Conservation (phyloP, 768 basidiomycete genomes). For the Suillus subaureus region DNA sequence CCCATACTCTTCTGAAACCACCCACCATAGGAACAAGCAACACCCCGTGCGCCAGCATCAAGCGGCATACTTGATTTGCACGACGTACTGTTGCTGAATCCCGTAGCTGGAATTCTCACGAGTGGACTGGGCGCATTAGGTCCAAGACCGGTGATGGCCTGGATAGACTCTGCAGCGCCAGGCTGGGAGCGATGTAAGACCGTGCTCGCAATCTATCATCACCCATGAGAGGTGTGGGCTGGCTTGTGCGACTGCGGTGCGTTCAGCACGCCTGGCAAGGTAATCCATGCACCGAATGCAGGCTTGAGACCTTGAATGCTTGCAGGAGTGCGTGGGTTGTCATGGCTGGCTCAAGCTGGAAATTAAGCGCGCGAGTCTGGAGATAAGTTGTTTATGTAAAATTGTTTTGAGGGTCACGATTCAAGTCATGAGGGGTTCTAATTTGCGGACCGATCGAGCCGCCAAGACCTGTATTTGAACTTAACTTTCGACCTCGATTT, state of each 20-base stretch:
- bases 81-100: conserved; percentile 51
- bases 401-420: not conserved
- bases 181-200: conserved; percentile 56
- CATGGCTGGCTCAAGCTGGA: conserved; percentile 40
- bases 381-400: not conserved
- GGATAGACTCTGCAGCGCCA: conserved; percentile 56
- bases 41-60: conserved; percentile 66
- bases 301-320: conserved; percentile 56
- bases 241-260: conserved; percentile 58
- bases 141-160: conserved; percentile 52
- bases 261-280: conserved; percentile 57
- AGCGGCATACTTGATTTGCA: conserved; percentile 77
- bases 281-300: conserved; percentile 71
- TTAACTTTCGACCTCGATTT: not conserved
- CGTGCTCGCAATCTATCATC: conserved; percentile 70
- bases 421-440: conserved; percentile 11
- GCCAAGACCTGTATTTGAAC: not conserved
- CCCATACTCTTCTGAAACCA: not conserved
- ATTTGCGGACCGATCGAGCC: not conserved
- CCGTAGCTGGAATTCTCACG: conserved; percentile 68
- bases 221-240: conserved; percentile 64
- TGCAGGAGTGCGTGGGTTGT: conserved; percentile 54
- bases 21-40: conserved; percentile 70
- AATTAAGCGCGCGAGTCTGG: not conserved
- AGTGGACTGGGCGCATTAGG: conserved; percentile 51